Percentiles rank a stretch among this genome's conserved stretches.
These are phyloP conservation scores for Ephemerocybe angulata DNA, from an alignment of 768 basidiomycete species.

Conservation along the genomic window DNA sequence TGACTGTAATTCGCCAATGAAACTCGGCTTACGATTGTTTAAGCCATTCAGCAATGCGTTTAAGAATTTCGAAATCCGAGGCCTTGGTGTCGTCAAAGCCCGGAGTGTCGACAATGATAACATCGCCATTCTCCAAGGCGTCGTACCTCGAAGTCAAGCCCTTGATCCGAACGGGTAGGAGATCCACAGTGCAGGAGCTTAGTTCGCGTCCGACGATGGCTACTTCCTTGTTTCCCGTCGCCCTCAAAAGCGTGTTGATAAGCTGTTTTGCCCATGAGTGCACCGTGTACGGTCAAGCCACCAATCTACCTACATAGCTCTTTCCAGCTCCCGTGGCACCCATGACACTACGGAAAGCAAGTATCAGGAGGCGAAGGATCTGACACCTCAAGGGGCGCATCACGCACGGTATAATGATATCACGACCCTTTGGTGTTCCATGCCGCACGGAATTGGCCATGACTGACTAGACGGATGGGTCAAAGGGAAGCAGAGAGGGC, in stretches of 20 bases:
- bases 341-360: conserved; percentile 21
- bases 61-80: conserved; percentile 22
- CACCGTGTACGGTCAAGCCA: neutral
- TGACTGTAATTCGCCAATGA: neutral
- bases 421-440: no score
- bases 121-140: no score
- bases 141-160: conserved; percentile 2
- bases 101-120: conserved; percentile 24
- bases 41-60: conserved; percentile 23
- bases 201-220: conserved; percentile 20
- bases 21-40: conserved; percentile 18
- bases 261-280: conserved; percentile 15
- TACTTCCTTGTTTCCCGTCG: neutral
- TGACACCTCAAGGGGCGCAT: no score
- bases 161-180: conserved; percentile 12
- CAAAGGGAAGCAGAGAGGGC: no score
- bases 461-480: no score
- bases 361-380: neutral
- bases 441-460: no score
- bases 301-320: conserved; percentile 21
- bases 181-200: conserved; percentile 20
- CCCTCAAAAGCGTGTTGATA: conserved; percentile 8
- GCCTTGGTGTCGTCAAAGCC: conserved; percentile 23
- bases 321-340: conserved; percentile 30
- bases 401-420: conserved; percentile 23